Conservation (phyloP, 805 yeast species). For the Candida awuae region DNA sequence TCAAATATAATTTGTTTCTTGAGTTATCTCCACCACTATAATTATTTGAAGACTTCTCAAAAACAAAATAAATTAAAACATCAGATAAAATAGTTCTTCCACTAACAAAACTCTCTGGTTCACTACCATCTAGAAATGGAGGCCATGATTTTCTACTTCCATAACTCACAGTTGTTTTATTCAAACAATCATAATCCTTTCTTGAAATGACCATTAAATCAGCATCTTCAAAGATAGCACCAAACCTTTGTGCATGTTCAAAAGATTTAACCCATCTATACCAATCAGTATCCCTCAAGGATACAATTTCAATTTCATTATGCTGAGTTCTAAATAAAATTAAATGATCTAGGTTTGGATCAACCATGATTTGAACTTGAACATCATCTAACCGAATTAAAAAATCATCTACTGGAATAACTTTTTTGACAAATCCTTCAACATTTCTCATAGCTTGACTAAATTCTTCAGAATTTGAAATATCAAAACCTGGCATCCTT, state of each 20-base stretch:
- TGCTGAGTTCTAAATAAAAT: slow-evolving; percentile 66
- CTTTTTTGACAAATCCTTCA: slow-evolving; percentile 26
- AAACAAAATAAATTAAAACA: slow-evolving; percentile 54
- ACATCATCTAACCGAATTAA: slow-evolving; percentile 67
- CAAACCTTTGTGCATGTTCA: slow-evolving; percentile 58
- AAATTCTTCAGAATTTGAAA: slow-evolving; percentile 30
- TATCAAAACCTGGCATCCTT: background rate
- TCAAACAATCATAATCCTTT: slow-evolving; percentile 38
- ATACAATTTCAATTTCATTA: slow-evolving; percentile 60
- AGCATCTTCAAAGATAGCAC: slow-evolving; percentile 59
- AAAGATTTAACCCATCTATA: slow-evolving; percentile 17
- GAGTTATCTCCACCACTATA: slow-evolving; percentile 19
- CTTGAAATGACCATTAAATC: slow-evolving; percentile 61
- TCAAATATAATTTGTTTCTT: slow-evolving; percentile 47
- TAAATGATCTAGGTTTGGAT: slow-evolving; percentile 46
- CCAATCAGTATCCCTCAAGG: slow-evolving; percentile 39
- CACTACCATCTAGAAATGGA: slow-evolving; percentile 70
- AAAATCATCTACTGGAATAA: slow-evolving; percentile 44
- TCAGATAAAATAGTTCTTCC: slow-evolving; percentile 42
- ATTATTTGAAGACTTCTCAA: slow-evolving; percentile 44
- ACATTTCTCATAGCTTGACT: slow-evolving; percentile 43
- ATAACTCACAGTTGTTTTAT: slow-evolving; percentile 34
- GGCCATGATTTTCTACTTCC: slow-evolving; percentile 73
- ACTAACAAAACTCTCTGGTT: slow-evolving; percentile 42
- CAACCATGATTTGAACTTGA: slow-evolving; percentile 64